Percentiles rank a stretch among this genome's conserved stretches.
Conservation (phyloP, 164 flowering plant species). For the Vitis amurensis region DNA sequence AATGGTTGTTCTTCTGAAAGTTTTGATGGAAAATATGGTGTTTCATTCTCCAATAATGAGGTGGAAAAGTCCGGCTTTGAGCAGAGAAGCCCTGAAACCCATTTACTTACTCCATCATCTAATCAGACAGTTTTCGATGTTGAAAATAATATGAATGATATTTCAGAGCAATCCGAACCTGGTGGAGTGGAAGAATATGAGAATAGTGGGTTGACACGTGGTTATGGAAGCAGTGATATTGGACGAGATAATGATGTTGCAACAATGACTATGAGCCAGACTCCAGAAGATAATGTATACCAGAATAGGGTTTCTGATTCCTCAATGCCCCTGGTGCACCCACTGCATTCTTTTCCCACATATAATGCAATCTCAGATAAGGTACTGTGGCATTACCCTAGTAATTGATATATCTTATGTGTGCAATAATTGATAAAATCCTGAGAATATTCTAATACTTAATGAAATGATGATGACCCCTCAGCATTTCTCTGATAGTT, state of each 20-base stretch:
- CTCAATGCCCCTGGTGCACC: slow-evolving; percentile 14
- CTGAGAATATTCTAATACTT: neutral
- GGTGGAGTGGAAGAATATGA: slow-evolving; percentile 22
- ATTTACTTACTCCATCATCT: neutral
- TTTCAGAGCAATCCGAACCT: slow-evolving; percentile 15
- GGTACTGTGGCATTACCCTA: slow-evolving; percentile 25
- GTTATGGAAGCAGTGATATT: slow-evolving; percentile 14
- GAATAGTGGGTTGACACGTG: slow-evolving; percentile 18
- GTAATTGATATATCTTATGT: neutral
- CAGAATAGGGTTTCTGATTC: slow-evolving; percentile 19
- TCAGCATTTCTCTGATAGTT: neutral
- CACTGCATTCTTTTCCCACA: slow-evolving; percentile 20
- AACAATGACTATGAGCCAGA: slow-evolving; percentile 6
- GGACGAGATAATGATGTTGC: slow-evolving; percentile 8
- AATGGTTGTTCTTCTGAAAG: slow-evolving; percentile 4
- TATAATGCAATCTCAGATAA: slow-evolving; percentile 16
- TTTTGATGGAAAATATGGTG: slow-evolving; percentile 18
- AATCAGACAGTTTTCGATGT: slow-evolving; percentile 1
- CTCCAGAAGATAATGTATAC: slow-evolving; percentile 15
- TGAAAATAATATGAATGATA: slow-evolving; percentile 12
- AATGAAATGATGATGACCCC: neutral
- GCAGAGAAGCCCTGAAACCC: slow-evolving; percentile 9
- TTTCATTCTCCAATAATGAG: slow-evolving; percentile 2
- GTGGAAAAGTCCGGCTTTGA: slow-evolving; percentile 18
- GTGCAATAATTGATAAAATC: neutral